phyloP scores from a whole-genome alignment of 495 filamentous ascomycete species.

The Chaetomium tenue region DNA sequence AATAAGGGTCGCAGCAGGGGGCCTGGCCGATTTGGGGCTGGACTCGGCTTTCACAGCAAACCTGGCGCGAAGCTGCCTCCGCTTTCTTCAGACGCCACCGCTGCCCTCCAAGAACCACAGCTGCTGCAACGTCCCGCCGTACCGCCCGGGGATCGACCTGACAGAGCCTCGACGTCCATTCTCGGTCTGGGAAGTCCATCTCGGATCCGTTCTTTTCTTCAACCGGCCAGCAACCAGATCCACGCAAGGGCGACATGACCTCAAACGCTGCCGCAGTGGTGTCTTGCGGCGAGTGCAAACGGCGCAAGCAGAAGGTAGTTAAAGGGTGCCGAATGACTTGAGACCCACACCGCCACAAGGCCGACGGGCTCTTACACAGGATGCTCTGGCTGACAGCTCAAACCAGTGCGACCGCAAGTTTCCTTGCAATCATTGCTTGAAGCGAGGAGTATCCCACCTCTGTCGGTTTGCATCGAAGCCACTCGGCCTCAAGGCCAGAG shows the following conservation, averaged over 20 bases:
- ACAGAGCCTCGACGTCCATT: neutral
- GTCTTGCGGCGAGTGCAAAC: conserved; percentile 43
- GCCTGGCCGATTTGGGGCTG: conserved; percentile 9
- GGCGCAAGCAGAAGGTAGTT: conserved; percentile 47
- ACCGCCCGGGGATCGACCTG: neutral
- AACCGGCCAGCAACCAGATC: conserved; percentile 8
- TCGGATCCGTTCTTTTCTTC: conserved; percentile 3
- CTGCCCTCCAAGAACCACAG: neutral
- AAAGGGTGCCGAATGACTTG: conserved; percentile 4
- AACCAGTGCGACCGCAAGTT: conserved; percentile 45
- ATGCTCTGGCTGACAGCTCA: conserved; percentile 15
- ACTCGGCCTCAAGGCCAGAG: conserved; percentile 21
- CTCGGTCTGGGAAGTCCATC: neutral
- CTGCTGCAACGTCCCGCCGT: conserved; percentile 13
- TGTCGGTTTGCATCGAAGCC: conserved; percentile 39
- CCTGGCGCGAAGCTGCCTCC: conserved; percentile 4
- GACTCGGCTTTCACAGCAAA: conserved; percentile 4
- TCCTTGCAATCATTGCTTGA: conserved; percentile 47
- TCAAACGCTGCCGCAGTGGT: conserved; percentile 17
- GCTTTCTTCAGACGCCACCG: conserved; percentile 8
- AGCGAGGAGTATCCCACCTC: conserved; percentile 41
- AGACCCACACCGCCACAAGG: conserved; percentile 10
- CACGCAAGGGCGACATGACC: conserved; percentile 11
- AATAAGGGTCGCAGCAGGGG: conserved; percentile 5
- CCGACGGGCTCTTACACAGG: neutral